Base-by-base conservation (phyloP, 441 rosid species). In the Eutrema salsugineum region DNA sequence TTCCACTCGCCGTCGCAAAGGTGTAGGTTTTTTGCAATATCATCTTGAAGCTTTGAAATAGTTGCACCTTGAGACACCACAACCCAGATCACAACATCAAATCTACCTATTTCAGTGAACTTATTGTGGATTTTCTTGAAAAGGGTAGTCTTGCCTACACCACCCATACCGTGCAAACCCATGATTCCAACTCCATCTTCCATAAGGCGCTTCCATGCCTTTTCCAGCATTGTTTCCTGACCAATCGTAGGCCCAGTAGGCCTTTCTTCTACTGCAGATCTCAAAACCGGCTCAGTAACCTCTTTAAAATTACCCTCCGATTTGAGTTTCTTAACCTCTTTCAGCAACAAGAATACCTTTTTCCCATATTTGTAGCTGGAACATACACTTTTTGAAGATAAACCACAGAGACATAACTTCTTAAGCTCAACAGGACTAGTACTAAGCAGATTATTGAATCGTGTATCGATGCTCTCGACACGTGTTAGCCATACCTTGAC, bases 191-290 rank as follows among this genome's bases (percentile, higher is more conserved):
- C n/a, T n/a, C n/a, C n/a, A n/a, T n/a, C n/a, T n/a, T n/a, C n/a
- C n/a, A n/a, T n/a, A n/a, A n/a, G n/a, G n/a, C n/a, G n/a, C n/a
- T 44, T 55, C 87, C 81, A 78, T 1, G 71, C 79, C 30, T 5
- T 27, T 0, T 42, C 32, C 0, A 79, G 49, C 17, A 10, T 44
- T 10, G 11, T 9, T 1, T 78, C 80, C 1, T 70, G 46, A 2
- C 87, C 84, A 3, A 70, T 8, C 0, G 78, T 60, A 2, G 61
- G 49, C 6, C 58, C 70, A 20, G 47, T 48, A 14, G 44, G 55
- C 12, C 30, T 44, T 67, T 59, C 66, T 24, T 11, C 64, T 6
- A 71, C 57, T 3, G 0, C 30, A 65, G 9, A 9, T 5, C 1
- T 40, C 0, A 14, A 71, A 30, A 8, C 0, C 3, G 4, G 3